phyloP scores from a whole-genome alignment of 345 rosid genomes.

The Erysimum cheiranthoides region DNA sequence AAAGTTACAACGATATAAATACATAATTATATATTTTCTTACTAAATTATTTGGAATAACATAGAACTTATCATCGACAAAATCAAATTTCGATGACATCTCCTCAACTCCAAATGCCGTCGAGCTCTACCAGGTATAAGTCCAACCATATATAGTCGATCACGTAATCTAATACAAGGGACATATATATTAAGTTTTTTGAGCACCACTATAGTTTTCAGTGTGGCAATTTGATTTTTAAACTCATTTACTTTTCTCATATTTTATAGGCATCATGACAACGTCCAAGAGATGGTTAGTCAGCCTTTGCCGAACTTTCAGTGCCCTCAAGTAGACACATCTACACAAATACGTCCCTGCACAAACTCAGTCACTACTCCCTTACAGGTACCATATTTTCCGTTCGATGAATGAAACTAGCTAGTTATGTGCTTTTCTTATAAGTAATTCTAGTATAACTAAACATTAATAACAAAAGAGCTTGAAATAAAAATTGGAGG shows the following conservation, averaged over 20 bases:
- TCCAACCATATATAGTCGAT: neutral
- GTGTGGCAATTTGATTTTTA: neutral
- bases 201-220: neutral
- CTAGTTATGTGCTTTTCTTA: neutral
- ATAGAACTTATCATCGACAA: neutral
- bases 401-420: neutral
- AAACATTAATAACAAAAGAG: no score
- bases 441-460: no score
- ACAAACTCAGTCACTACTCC: slow-evolving; percentile 2
- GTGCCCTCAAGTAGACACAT: neutral
- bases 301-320: neutral
- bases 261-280: neutral
- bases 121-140: neutral
- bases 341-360: neutral
- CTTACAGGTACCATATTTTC: slow-evolving; percentile 18
- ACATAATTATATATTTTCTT: no score
- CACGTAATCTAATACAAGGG: neutral
- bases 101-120: neutral
- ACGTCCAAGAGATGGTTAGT: neutral
- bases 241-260: neutral
- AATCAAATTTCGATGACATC: neutral
- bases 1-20: no score
- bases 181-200: neutral
- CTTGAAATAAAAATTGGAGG: no score
- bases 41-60: neutral